These are phyloP conservation scores for Pseudohyphozyma bogoriensis DNA, from an alignment of 768 basidiomycete species.

Conservation along the genomic window DNA sequence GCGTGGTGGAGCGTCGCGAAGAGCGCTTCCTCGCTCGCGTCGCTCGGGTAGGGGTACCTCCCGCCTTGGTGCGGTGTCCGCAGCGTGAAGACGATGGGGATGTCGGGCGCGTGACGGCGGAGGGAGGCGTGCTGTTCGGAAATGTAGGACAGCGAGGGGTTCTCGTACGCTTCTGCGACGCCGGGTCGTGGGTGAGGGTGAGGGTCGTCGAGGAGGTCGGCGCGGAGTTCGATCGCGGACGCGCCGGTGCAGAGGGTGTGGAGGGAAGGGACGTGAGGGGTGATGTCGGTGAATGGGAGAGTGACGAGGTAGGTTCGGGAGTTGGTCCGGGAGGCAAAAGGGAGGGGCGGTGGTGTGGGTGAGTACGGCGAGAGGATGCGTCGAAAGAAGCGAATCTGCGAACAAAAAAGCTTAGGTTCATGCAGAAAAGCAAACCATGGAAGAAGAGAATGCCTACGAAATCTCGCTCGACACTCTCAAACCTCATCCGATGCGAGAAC, in stretches of 20 bases:
- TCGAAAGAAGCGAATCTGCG: constrained; percentile 62
- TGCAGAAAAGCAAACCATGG: constrained; percentile 50
- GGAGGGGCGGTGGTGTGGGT: constrained; percentile 57
- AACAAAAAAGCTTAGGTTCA: constrained; percentile 73
- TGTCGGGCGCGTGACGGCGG: constrained; percentile 57
- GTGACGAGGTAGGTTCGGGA: constrained; percentile 83
- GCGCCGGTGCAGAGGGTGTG: constrained; percentile 67
- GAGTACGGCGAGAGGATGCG: constrained; percentile 46
- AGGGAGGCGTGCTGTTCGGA: constrained; percentile 69
- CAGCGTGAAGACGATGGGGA: constrained; percentile 89
- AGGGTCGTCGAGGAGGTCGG: constrained; percentile 62
- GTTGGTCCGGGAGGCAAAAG: constrained; percentile 39
- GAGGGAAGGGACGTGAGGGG: constrained; percentile 54
- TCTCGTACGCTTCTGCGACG: constrained; percentile 41
- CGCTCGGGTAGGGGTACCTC: constrained; percentile 54
- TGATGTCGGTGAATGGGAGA: constrained; percentile 66
- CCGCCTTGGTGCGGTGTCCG: constrained; percentile 82
- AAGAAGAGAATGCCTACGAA: background rate
- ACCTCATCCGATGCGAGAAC: background rate
- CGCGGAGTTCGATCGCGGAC: constrained; percentile 87
- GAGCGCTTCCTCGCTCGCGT: constrained; percentile 58
- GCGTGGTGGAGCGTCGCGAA: constrained; percentile 67
- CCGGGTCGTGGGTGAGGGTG: constrained; percentile 39
- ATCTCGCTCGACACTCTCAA: background rate
- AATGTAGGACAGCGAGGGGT: constrained; percentile 48